Evolutionary conservation across 257 asterid species (phyloP).

Genomic region (Scutellaria galericulata): DNA sequence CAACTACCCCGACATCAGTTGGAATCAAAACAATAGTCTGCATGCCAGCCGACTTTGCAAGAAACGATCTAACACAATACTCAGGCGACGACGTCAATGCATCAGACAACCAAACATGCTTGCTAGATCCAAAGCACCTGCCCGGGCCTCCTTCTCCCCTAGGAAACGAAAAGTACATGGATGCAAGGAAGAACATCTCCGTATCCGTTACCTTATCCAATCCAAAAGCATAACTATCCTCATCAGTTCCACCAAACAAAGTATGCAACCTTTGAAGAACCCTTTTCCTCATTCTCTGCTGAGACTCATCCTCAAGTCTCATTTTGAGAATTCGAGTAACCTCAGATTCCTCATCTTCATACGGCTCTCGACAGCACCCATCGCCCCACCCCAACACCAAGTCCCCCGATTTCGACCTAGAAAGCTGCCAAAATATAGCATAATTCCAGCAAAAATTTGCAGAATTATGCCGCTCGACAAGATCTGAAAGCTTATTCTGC

Average conservation of each 20-base stretch:
- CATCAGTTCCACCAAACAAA: conserved; percentile 80
- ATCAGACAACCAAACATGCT: conserved; percentile 73
- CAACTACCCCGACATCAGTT: conserved; percentile 87
- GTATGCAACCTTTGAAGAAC: conserved; percentile 80
- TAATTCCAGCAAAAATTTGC: conserved; percentile 84
- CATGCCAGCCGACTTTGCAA: conserved; percentile 86
- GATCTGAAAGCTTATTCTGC: conserved; percentile 94
- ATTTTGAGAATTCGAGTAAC: conserved; percentile 51
- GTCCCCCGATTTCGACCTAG: conserved; percentile 83
- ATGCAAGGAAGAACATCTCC: conserved; percentile 94
- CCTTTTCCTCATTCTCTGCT: conserved; percentile 88
- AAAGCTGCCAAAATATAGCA: conserved; percentile 95
- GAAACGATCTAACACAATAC: conserved; percentile 80
- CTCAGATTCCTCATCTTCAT: conserved; percentile 68
- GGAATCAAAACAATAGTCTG: conserved; percentile 88
- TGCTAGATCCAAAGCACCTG: conserved; percentile 65
- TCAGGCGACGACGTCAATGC: conserved; percentile 52
- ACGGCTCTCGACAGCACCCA: conserved; percentile 93
- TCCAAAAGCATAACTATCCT: conserved; percentile 83
- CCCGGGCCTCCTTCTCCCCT: conserved; percentile 93
- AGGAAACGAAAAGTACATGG: conserved; percentile 93
- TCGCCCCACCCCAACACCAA: conserved; percentile 97
- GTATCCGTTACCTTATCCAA: conserved; percentile 94
- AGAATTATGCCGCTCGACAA: conserved; percentile 72
- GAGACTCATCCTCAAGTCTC: conserved; percentile 72